phyloP scores from a whole-genome alignment of 1,284 basidiomycete genomes.

The Boletus hoseneyae region DNA sequence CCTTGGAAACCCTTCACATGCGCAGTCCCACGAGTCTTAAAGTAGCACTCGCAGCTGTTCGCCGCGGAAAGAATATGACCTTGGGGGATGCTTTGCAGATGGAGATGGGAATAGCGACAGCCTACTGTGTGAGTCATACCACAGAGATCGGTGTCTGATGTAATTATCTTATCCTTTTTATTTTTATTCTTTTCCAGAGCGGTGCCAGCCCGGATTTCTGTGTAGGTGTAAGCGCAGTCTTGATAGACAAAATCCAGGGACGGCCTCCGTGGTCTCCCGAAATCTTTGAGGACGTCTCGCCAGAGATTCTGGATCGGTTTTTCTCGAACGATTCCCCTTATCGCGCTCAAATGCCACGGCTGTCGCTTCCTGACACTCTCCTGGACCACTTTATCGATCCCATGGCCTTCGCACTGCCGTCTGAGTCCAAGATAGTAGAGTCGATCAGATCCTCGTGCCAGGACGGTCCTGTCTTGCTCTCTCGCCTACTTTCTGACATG shows the following conservation, averaged over 20 bases:
- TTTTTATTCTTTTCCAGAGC: conserved; percentile 41
- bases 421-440: conserved; percentile 61
- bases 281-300: conserved; percentile 54
- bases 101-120: conserved; percentile 78
- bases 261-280: conserved; percentile 68
- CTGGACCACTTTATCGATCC: conserved; percentile 33
- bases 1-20: conserved; percentile 58
- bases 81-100: conserved; percentile 73
- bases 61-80: conserved; percentile 59
- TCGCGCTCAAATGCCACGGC: conserved; percentile 44
- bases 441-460: conserved; percentile 58
- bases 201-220: conserved; percentile 80
- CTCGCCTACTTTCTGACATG: conserved; percentile 61
- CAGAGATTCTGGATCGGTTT: conserved; percentile 56
- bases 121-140: conserved; percentile 65
- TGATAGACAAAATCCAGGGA: conserved; percentile 56
- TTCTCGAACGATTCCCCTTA: conserved; percentile 53
- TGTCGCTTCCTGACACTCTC: conserved; percentile 43
- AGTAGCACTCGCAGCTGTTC: conserved; percentile 77
- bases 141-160: conserved; percentile 13
- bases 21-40: conserved; percentile 90
- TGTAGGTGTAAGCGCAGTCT: conserved; percentile 73
- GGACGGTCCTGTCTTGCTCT: conserved; percentile 50
- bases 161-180: conserved; percentile 10
- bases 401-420: conserved; percentile 62